These are phyloP conservation scores for Suillus subalutaceus DNA, from an alignment of 768 basidiomycete species.

Conservation along the genomic window DNA sequence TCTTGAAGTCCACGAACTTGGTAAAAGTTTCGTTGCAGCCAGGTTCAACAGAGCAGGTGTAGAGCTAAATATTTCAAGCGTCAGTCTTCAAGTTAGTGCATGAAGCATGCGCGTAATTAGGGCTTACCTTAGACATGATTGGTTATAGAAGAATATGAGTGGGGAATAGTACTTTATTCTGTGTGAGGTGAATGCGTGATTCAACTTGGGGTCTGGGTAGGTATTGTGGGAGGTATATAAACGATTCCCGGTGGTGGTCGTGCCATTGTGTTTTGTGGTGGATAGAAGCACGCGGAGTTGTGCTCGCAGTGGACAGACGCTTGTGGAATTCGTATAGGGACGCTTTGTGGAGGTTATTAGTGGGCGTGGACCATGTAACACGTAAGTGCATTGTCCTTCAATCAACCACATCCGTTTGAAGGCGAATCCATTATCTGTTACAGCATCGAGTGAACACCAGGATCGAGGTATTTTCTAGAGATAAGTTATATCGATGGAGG, in stretches of 20 bases:
- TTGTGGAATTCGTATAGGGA: not conserved
- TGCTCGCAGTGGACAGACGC: not conserved
- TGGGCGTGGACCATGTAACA: not conserved
- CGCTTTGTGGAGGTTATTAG: not conserved
- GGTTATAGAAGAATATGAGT: not conserved
- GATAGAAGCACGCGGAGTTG: not conserved
- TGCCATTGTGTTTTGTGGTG: not conserved
- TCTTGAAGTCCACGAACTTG: constrained; percentile 2
- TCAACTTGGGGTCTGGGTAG: not conserved
- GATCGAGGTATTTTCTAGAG: too few relatives aligned
- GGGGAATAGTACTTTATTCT: not conserved
- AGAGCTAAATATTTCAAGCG: constrained; percentile 12
- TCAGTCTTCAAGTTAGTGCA: not conserved
- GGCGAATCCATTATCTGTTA: too few relatives aligned
- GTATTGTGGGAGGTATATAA: not conserved
- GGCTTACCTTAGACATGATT: not conserved
- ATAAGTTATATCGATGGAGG: not conserved
- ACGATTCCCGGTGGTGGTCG: not conserved
- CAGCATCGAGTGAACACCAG: too few relatives aligned
- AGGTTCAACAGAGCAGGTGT: constrained; percentile 11
- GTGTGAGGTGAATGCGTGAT: not conserved
- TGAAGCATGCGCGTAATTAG: not conserved
- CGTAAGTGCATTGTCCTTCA: not conserved
- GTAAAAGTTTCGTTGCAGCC: constrained; percentile 21
- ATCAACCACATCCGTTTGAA: too few relatives aligned